Percentiles rank a stretch among this genome's conserved stretches.
phyloP scores from a whole-genome alignment of 352 stramenopile species.

The Peronospora destructor region DNA sequence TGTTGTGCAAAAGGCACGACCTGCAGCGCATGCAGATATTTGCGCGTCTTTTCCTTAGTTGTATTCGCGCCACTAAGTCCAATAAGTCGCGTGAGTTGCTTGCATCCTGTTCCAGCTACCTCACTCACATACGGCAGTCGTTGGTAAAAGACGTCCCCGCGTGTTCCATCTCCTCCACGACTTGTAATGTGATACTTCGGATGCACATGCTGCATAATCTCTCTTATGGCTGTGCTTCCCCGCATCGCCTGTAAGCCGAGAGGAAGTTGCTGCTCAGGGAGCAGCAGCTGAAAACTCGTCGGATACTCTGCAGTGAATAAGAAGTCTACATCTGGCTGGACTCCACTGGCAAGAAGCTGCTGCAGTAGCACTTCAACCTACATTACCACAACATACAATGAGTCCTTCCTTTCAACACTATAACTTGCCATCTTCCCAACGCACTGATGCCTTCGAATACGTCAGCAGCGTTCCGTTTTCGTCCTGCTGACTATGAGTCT shows the following conservation, averaged over 20 bases:
- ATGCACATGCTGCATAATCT: constrained; percentile 38
- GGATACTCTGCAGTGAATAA: constrained; percentile 55
- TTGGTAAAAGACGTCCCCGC: constrained; percentile 64
- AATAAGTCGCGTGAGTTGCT: constrained; percentile 69
- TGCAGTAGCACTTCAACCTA: constrained; percentile 18
- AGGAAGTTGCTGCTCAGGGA: constrained; percentile 56
- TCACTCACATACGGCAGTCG: constrained; percentile 74
- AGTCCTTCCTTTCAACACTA: background rate
- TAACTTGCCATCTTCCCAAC: background rate
- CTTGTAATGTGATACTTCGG: constrained; percentile 78
- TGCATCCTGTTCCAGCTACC: constrained; percentile 29
- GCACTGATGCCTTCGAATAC: constrained; percentile 29
- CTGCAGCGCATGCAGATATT: constrained; percentile 76
- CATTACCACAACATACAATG: background rate
- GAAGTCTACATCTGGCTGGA: constrained; percentile 47
- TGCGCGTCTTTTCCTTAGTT: constrained; percentile 65
- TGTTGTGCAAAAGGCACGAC: constrained; percentile 35
- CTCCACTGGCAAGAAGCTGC: constrained; percentile 14
- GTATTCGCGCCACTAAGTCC: constrained; percentile 49
- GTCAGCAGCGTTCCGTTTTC: constrained; percentile 27
- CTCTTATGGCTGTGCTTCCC: constrained; percentile 23
- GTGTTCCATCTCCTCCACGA: constrained; percentile 28
- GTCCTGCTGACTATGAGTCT: constrained; percentile 18
- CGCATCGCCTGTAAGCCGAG: constrained; percentile 32
- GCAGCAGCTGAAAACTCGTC: constrained; percentile 42